Percentiles rank a stretch among this genome's conserved stretches.
phyloP scores from a whole-genome alignment of 805 yeast genomes.

The Lachancea dasiensis region DNA sequence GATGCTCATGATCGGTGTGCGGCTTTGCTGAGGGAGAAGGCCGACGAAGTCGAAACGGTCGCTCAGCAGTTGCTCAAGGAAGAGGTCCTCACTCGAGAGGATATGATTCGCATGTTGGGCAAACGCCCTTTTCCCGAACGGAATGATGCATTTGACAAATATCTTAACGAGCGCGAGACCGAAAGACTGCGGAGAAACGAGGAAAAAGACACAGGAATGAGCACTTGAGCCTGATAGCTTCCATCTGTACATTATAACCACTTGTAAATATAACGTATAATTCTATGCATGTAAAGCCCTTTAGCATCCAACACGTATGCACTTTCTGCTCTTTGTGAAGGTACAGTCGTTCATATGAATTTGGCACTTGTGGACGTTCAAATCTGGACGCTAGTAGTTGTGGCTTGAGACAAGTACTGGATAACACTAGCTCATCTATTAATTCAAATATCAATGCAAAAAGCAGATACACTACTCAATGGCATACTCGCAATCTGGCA shows the following conservation, averaged over 20 bases:
- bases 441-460: no score
- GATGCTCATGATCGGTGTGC: constrained; percentile 72
- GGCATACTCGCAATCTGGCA: no score
- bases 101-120: constrained; percentile 84
- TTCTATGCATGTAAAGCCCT: not conserved
- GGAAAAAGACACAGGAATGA: constrained; percentile 13
- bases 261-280: constrained; percentile 1
- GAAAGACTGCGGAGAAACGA: constrained; percentile 22
- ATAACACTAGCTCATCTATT: no score
- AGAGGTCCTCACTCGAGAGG: constrained; percentile 91
- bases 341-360: no score
- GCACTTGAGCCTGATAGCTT: not conserved
- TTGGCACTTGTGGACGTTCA: no score
- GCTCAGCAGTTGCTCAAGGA: constrained; percentile 82
- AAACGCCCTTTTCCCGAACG: constrained; percentile 87
- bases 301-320: no score
- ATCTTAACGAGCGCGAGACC: constrained; percentile 27
- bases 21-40: constrained; percentile 58
- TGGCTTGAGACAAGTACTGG: no score
- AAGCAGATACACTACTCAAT: no score
- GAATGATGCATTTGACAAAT: constrained; percentile 69
- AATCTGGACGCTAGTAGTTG: no score
- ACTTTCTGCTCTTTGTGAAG: no score
- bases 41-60: constrained; percentile 72
- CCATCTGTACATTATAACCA: not conserved